Evolutionary conservation across 1,284 basidiomycete species (phyloP).

Genomic region (Boletus semigastroideus): DNA sequence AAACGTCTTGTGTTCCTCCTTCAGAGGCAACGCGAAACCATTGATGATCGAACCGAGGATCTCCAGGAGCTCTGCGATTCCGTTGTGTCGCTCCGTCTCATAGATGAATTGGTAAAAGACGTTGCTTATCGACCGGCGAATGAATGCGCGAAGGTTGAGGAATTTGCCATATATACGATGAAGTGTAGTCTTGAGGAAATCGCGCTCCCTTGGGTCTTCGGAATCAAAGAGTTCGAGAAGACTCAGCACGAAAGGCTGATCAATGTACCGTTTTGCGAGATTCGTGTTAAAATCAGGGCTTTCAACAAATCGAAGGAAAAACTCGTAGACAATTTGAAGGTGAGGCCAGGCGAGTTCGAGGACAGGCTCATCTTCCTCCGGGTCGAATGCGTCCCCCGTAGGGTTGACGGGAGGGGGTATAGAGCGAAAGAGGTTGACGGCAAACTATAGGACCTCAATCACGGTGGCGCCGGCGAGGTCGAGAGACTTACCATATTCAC

Average conservation of each 20-base stretch:
- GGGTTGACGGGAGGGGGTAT: conserved; percentile 99
- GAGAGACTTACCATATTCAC: conserved; percentile 83
- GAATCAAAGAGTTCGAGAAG: conserved; percentile 98
- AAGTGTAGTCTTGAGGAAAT: conserved; percentile 98
- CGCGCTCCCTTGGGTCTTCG: conserved; percentile 97
- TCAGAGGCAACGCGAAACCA: conserved; percentile 96
- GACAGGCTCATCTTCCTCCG: conserved; percentile 99
- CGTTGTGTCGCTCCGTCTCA: conserved; percentile 98
- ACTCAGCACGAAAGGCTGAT: conserved; percentile 94
- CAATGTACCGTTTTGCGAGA: conserved; percentile 96
- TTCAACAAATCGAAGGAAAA: conserved; percentile 99
- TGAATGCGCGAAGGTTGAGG: conserved; percentile 97
- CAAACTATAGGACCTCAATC: conserved; percentile 63
- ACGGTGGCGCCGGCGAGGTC: conserved; percentile 8
- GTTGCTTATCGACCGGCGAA: conserved; percentile 98
- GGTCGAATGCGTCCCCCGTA: conserved; percentile 97
- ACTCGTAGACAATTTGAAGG: conserved; percentile 99
- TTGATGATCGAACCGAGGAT: conserved; percentile 99
- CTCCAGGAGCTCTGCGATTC: conserved; percentile 97
- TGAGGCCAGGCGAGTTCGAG: conserved; percentile 99
- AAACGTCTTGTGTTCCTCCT: conserved; percentile 99
- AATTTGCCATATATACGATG: conserved; percentile 99
- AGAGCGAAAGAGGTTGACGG: conserved; percentile 96
- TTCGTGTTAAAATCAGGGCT: conserved; percentile 99
- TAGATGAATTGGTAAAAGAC: conserved; percentile 99